Percentiles rank a stretch among this genome's conserved stretches.
phyloP scores from a whole-genome alignment of 495 filamentous ascomycete genomes.

The Wilcoxina mikolae region DNA sequence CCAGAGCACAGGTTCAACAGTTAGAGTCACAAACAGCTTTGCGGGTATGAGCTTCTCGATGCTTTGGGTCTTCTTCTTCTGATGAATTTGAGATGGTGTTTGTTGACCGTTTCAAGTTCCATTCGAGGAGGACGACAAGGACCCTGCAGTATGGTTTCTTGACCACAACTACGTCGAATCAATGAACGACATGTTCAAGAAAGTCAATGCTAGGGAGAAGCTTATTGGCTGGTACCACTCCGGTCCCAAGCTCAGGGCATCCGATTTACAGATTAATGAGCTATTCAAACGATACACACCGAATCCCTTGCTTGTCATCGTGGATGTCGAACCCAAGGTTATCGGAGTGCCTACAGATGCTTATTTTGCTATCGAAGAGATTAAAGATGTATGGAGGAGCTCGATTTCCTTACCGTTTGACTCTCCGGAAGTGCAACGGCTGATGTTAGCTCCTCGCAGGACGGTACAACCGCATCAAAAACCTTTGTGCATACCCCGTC shows the following conservation, averaged over 20 bases:
- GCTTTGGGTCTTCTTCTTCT: constrained; percentile 6
- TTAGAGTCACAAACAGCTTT: constrained; percentile 97
- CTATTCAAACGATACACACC: constrained; percentile 98
- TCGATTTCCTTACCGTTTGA: background rate
- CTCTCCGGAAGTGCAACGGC: background rate
- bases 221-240: constrained; percentile 99
- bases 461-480: constrained; percentile 90
- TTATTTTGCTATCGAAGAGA: constrained; percentile 98
- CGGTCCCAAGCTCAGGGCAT: constrained; percentile 88
- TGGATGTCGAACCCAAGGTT: constrained; percentile 97
- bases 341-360: constrained; percentile 96
- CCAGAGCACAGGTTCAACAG: constrained; percentile 87
- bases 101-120: constrained; percentile 47
- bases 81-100: constrained; percentile 14
- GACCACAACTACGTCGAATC: constrained; percentile 99
- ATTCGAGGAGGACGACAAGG: constrained; percentile 97
- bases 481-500: constrained; percentile 99
- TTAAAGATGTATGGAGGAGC: constrained; percentile 73
- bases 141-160: constrained; percentile 96
- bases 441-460: constrained; percentile 38
- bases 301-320: constrained; percentile 89
- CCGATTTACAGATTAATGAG: constrained; percentile 98
- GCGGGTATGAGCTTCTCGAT: constrained; percentile 49
- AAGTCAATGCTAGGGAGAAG: constrained; percentile 98
- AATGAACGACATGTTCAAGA: constrained; percentile 99